Conservation (phyloP, 108 stramenopile genomes). For the Cyclotella cryptica region DNA sequence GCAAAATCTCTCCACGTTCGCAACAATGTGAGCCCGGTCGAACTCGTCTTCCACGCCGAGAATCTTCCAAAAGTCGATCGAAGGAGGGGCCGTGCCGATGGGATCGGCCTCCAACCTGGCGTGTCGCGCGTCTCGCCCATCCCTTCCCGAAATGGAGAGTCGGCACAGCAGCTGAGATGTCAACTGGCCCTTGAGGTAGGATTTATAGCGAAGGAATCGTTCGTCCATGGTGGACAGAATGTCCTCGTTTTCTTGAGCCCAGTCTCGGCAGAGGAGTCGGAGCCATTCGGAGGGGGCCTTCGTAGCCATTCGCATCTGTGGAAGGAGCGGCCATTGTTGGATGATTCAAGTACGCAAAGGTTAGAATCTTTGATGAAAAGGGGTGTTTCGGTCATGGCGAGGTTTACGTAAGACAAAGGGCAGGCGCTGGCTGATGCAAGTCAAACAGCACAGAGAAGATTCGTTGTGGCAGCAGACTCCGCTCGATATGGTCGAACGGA, state of each 20-base stretch:
- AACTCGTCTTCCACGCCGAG: conserved; percentile 76
- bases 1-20: conserved; percentile 79
- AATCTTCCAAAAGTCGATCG: conserved; percentile 76
- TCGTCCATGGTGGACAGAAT: conserved; percentile 62
- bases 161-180: conserved; percentile 73
- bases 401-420: no score
- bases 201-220: conserved; percentile 75
- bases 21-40: conserved; percentile 77
- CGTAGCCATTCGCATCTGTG: conserved; percentile 72
- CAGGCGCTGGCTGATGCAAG: no score
- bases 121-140: background rate
- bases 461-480: no score
- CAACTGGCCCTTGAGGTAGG: conserved; percentile 71
- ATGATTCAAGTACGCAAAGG: background rate
- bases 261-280: conserved; percentile 67
- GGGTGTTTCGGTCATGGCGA: background rate
- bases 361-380: background rate
- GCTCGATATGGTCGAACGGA: no score
- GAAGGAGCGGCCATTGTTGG: background rate
- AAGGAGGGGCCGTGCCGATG: background rate
- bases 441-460: no score
- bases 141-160: conserved; percentile 60
- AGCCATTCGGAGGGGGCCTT: conserved; percentile 84
- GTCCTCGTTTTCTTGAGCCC: conserved; percentile 65
- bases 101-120: conserved; percentile 6